phyloP scores from a whole-genome alignment of 1,139 yeast genomes.

The Candida sanyaensis region DNA sequence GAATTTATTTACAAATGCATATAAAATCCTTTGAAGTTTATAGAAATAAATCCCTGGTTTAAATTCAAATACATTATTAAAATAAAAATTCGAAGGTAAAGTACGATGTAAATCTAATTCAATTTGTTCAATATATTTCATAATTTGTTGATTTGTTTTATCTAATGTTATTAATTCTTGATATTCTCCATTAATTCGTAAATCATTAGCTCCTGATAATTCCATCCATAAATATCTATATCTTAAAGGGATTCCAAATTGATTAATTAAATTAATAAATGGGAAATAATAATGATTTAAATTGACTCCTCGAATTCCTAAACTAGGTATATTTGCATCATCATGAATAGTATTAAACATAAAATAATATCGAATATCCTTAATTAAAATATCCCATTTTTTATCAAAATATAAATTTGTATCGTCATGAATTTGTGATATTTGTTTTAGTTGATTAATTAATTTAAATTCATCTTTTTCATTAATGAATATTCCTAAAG shows the following conservation, averaged over 20 bases:
- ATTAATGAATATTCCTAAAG: slow-evolving; percentile 7
- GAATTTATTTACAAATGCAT: slow-evolving; percentile 54
- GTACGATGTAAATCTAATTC: slow-evolving; percentile 58
- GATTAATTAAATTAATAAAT: slow-evolving; percentile 37
- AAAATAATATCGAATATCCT: slow-evolving; percentile 25
- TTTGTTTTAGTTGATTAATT: slow-evolving; percentile 29
- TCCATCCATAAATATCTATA: slow-evolving; percentile 57
- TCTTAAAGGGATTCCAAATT: slow-evolving; percentile 50
- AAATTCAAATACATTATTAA: slow-evolving; percentile 36
- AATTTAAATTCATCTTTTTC: slow-evolving; percentile 10
- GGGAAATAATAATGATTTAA: slow-evolving; percentile 12
- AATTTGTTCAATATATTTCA: slow-evolving; percentile 49
- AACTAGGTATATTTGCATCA: slow-evolving; percentile 9
- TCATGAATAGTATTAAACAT: slow-evolving; percentile 10
- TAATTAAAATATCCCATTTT: slow-evolving; percentile 38
- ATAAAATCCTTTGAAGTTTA: slow-evolving; percentile 49
- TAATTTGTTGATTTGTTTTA: slow-evolving; percentile 12
- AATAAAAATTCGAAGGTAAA: slow-evolving; percentile 56
- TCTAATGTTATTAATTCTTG: slow-evolving; percentile 23
- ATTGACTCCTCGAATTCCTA: slow-evolving; percentile 8
- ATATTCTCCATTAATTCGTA: slow-evolving; percentile 53
- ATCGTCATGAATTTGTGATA: slow-evolving; percentile 38
- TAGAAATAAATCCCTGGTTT: slow-evolving; percentile 57
- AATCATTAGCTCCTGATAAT: slow-evolving; percentile 50
- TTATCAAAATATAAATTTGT: slow-evolving; percentile 26